These are phyloP conservation scores for Agrocybe praecox DNA, from an alignment of 768 basidiomycete genomes.

Conservation along the genomic window DNA sequence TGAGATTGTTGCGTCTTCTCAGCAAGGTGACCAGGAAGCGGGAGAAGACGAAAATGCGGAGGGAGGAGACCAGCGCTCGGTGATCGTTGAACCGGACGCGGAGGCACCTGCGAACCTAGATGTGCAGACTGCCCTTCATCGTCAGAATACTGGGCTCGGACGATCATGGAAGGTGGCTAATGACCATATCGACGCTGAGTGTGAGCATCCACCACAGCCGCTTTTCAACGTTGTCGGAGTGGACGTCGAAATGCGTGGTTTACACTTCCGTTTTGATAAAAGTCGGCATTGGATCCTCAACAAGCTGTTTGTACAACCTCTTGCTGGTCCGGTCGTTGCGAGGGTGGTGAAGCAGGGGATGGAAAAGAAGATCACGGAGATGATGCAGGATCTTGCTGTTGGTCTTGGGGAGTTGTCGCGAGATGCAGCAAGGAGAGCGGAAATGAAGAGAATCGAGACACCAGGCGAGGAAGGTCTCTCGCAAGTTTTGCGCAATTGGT, in stretches of 20 bases:
- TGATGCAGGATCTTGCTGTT: constrained; percentile 27
- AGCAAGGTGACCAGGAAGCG: neutral
- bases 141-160: neutral
- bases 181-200: neutral
- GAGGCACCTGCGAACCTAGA: constrained; percentile 8
- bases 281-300: constrained; percentile 44
- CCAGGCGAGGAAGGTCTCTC: constrained; percentile 13
- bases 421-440: constrained; percentile 22
- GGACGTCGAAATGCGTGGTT: constrained; percentile 25
- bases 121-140: constrained; percentile 3
- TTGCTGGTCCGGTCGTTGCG: constrained; percentile 32
- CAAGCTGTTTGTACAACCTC: constrained; percentile 35
- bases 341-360: constrained; percentile 25
- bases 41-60: neutral
- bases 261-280: constrained; percentile 31
- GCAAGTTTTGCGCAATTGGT: constrained; percentile 27
- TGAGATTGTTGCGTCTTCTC: constrained; percentile 10
- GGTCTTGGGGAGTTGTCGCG: constrained; percentile 24
- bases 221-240: constrained; percentile 35
- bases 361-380: constrained; percentile 27
- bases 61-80: neutral
- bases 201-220: constrained; percentile 14
- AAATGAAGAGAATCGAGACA: too few relatives aligned
- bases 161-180: neutral
- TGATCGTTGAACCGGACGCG: neutral